Base-by-base conservation (phyloP, 1,139 yeast genomes). In the Blastobotrys malaysiensis region DNA sequence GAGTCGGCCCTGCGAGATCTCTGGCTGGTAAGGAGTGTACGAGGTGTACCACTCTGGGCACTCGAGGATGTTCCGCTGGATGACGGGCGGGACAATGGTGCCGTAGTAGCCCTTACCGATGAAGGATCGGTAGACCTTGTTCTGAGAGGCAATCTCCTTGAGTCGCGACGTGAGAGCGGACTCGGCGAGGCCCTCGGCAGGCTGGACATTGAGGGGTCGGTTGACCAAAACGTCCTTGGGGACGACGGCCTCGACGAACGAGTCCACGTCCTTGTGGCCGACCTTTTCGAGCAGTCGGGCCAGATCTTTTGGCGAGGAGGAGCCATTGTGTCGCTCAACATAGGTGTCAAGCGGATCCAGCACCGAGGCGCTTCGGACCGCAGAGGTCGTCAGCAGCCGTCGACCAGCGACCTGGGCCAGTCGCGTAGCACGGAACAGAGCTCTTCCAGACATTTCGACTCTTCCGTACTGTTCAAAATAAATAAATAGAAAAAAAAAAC, bases 41-140 rank as follows among this genome's bases (percentile, higher is more conserved):
- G 97, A 88, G 43, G 99, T 93, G 75, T 93, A 93, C 99, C 99
- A 93, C 69, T 89, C 97, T 16, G 99, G 99, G 59, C 86, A 83
- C 71, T 93, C 99, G 58, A 93, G 76, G 57, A 93, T 73, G 68
- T 93, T 93, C 69, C 99, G 82, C 75, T 88, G 96, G 64, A 93
- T 88, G 46, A 91, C 97, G 3, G 96, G 87, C 0, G 99, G 99
- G 46, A 89, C 77, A 55, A 80, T 77, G 1, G 98, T 91, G 54
- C 96, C 96, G 64, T 88, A 88, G 72, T 93, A 93, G 47, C 99
- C 99, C 70, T 88, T 88, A 59, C 99, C 99, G 60, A 93, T 91
- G 64, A 84, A 86, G 22, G 91, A 81, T 69, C 82, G 82, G 57
- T 76, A 73, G 55, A 84, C 80, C 64, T 81, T 81, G 75, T 93